A percentile compares a stretch with the other conserved stretches of the same genome.
phyloP scores from a whole-genome alignment of 805 yeast genomes.

The Saturnispora quitensis region DNA sequence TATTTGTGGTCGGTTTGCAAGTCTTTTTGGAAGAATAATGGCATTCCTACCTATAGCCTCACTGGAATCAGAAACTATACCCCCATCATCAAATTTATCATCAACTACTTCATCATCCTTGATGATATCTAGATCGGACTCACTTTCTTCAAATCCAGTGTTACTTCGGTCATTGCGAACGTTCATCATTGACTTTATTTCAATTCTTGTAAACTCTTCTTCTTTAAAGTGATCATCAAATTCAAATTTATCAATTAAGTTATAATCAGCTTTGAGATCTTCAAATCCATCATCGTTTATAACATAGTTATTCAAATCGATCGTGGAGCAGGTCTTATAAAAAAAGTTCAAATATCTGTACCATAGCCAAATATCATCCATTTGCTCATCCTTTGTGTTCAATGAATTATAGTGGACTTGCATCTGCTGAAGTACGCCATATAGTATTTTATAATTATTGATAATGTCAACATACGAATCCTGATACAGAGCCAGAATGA shows the following conservation, averaged over 20 bases:
- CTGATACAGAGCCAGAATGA: conserved; percentile 23
- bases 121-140: conserved; percentile 2
- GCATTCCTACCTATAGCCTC: background rate
- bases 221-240: conserved; percentile 21
- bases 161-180: background rate
- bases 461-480: conserved; percentile 25
- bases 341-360: conserved; percentile 28
- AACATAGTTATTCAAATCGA: conserved; percentile 38
- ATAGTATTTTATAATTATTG: conserved; percentile 20
- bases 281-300: conserved; percentile 36
- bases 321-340: conserved; percentile 40
- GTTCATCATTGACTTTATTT: conserved; percentile 15
- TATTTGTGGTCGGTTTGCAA: conserved; percentile 18
- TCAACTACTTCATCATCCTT: background rate
- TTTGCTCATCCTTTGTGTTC: conserved; percentile 13
- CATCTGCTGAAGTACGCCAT: conserved; percentile 20
- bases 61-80: background rate
- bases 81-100: conserved; percentile 4
- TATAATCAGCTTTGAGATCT: conserved; percentile 29
- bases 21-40: conserved; percentile 14
- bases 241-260: conserved; percentile 19
- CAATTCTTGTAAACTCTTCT: conserved; percentile 20
- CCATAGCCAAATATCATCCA: conserved; percentile 23
- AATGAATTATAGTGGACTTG: conserved; percentile 12
- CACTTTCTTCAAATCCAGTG: background rate